phyloP scores from a whole-genome alignment of 352 stramenopile species.

The Phytophthora macrochlamydospora region DNA sequence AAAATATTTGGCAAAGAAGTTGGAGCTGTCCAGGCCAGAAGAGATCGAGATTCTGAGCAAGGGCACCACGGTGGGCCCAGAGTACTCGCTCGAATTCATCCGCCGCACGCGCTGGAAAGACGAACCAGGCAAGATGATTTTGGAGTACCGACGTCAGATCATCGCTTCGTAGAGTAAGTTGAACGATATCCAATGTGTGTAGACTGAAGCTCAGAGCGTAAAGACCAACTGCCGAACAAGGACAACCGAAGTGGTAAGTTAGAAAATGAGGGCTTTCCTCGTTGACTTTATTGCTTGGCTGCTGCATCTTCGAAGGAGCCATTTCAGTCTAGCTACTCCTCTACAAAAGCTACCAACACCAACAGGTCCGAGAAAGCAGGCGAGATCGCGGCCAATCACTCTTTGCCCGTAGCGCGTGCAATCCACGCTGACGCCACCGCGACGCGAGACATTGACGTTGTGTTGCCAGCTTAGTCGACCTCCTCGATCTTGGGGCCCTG shows the following conservation, averaged over 20 bases:
- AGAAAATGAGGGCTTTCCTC: slow-evolving; percentile 22
- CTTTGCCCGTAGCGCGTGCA: slow-evolving; percentile 33
- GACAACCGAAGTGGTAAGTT: background rate
- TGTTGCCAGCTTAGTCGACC: slow-evolving; percentile 61
- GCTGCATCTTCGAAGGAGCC: slow-evolving; percentile 25
- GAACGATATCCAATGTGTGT: too few relatives aligned
- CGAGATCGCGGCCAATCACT: slow-evolving; percentile 27
- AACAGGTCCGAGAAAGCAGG: slow-evolving; percentile 20
- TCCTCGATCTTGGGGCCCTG: slow-evolving; percentile 85
- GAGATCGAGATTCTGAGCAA: slow-evolving; percentile 69
- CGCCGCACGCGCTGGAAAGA: slow-evolving; percentile 60
- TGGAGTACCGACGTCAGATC: slow-evolving; percentile 59
- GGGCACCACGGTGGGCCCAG: slow-evolving; percentile 44
- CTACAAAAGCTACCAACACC: slow-evolving; percentile 33
- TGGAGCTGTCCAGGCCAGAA: slow-evolving; percentile 39
- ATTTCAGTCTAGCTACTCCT: slow-evolving; percentile 33
- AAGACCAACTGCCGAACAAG: too few relatives aligned
- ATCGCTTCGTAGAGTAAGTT: slow-evolving; percentile 18
- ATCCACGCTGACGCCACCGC: slow-evolving; percentile 34
- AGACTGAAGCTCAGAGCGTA: too few relatives aligned
- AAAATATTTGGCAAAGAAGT: slow-evolving; percentile 66
- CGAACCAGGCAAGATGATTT: slow-evolving; percentile 42
- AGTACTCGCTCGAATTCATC: slow-evolving; percentile 78
- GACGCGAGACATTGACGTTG: slow-evolving; percentile 23
- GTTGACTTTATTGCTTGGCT: slow-evolving; percentile 31